A percentile compares a stretch with the other conserved stretches of the same genome.
phyloP scores from a whole-genome alignment of 345 rosid species.

The Chamaenerion angustifolium region DNA sequence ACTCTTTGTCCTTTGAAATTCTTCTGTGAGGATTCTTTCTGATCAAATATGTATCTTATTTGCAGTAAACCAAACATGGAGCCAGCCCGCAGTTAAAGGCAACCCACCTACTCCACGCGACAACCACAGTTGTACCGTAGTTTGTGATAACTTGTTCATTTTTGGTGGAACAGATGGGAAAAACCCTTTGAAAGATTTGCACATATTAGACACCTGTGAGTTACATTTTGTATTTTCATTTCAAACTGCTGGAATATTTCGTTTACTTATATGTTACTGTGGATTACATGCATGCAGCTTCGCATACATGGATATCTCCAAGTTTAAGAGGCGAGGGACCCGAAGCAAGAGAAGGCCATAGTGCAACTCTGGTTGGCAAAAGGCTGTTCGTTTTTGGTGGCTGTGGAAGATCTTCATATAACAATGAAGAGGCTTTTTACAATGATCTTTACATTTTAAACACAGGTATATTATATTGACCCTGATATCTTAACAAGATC shows the following conservation, averaged over 20 bases:
- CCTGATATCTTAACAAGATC: too few relatives aligned
- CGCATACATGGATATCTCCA: conserved; percentile 82
- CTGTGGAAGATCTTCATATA: conserved; percentile 60
- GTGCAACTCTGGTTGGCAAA: conserved; percentile 86
- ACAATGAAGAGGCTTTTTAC: conserved; percentile 50
- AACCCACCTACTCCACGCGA: conserved; percentile 74
- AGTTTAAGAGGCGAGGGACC: conserved; percentile 90
- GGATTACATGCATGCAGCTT: conserved; percentile 27
- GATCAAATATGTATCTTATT: conserved; percentile 5
- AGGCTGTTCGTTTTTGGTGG: conserved; percentile 88
- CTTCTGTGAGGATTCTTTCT: too few relatives aligned
- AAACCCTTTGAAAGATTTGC: conserved; percentile 69
- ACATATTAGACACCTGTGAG: conserved; percentile 80
- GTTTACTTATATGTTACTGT: not conserved
- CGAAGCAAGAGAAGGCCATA: conserved; percentile 88
- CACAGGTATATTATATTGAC: conserved; percentile 35
- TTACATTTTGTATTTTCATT: not conserved
- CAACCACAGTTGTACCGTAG: conserved; percentile 79
- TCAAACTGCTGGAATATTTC: too few relatives aligned
- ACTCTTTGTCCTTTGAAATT: too few relatives aligned
- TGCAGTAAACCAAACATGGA: conserved; percentile 77
- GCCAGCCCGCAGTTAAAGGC: conserved; percentile 60
- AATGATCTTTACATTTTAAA: conserved; percentile 77
- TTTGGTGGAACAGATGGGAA: conserved; percentile 95
- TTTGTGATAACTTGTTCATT: conserved; percentile 61